These are phyloP conservation scores for Botryotinia narcissicola DNA, from an alignment of 2,329 filamentous ascomycete species.

Conservation along the genomic window DNA sequence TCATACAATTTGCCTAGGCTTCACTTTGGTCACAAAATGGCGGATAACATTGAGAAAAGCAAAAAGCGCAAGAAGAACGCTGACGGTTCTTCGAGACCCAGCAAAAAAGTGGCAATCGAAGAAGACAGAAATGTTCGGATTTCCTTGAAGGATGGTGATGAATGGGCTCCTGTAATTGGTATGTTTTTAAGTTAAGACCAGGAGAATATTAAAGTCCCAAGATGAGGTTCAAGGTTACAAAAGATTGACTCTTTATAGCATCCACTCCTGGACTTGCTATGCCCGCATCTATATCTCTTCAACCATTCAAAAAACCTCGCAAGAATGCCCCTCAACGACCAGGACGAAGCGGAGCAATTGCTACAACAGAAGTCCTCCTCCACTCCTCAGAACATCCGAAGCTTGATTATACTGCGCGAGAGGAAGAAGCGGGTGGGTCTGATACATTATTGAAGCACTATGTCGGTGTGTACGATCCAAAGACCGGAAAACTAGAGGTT, in stretches of 20 bases:
- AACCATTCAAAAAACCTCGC: conserved; percentile 37
- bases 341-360: conserved; percentile 32
- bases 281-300: conserved; percentile 36
- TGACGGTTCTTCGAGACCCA: conserved; percentile 43
- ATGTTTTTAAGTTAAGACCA: conserved; percentile 29
- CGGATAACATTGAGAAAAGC: conserved; percentile 32
- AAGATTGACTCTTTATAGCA: conserved; percentile 28
- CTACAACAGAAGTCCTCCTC: conserved; percentile 51
- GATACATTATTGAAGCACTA: conserved; percentile 58
- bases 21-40: conserved; percentile 28
- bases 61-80: conserved; percentile 55
- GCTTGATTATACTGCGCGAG: conserved; percentile 59
- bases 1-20: neutral
- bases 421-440: conserved; percentile 46
- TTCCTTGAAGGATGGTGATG: conserved; percentile 46
- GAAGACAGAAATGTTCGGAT: conserved; percentile 43
- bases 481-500: conserved; percentile 57
- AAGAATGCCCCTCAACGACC: conserved; percentile 29
- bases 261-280: conserved; percentile 39
- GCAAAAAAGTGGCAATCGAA: conserved; percentile 52
- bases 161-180: conserved; percentile 55
- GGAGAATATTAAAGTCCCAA: neutral
- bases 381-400: conserved; percentile 57
- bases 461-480: conserved; percentile 61
- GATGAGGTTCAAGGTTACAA: neutral